These are phyloP conservation scores for Scenedesmus sp. DNA, from an alignment of 163 green algal genomes.

Conservation along the genomic window DNA sequence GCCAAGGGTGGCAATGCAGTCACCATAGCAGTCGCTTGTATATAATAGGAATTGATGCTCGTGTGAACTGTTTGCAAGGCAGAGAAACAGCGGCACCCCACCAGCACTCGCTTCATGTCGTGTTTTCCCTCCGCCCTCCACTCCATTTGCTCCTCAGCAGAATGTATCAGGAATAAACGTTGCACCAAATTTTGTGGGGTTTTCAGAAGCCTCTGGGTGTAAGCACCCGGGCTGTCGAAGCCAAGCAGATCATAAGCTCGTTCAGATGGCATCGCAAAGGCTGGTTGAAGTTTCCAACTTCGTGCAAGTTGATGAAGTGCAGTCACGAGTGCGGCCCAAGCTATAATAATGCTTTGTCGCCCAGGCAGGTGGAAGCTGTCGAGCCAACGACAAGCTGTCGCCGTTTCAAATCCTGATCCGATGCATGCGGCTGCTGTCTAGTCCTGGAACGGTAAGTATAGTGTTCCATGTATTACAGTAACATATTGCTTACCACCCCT, in stretches of 20 bases:
- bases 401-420: too few relatives aligned
- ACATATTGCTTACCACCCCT: too few relatives aligned
- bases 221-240: conserved; percentile 12
- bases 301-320: too few relatives aligned
- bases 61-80: background rate
- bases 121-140: conserved; percentile 8
- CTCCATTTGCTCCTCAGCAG: conserved; percentile 22
- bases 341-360: too few relatives aligned
- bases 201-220: conserved; percentile 22
- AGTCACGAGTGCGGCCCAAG: too few relatives aligned
- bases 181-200: background rate
- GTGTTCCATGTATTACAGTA: too few relatives aligned
- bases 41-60: background rate
- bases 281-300: too few relatives aligned
- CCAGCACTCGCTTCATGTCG: conserved; percentile 39
- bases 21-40: background rate
- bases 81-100: background rate
- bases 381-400: too few relatives aligned
- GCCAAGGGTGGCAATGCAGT: background rate
- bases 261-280: background rate
- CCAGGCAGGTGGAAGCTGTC: too few relatives aligned
- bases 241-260: conserved; percentile 17
- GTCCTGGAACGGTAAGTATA: too few relatives aligned
- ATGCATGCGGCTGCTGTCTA: too few relatives aligned
- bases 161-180: background rate